phyloP scores from a whole-genome alignment of 106 monocot species.

The Dioscorea dumetorum region DNA sequence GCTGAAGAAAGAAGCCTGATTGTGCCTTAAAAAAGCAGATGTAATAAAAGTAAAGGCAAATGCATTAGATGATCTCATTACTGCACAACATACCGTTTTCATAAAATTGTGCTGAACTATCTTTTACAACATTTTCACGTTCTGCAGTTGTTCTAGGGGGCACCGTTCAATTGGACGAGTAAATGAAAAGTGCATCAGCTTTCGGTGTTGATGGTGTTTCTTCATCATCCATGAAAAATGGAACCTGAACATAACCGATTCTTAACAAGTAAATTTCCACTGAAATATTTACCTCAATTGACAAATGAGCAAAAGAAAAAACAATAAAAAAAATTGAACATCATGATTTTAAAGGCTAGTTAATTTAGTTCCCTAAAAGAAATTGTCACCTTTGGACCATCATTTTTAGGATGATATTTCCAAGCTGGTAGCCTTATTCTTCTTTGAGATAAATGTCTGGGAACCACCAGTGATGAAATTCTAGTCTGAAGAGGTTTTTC shows the following conservation, averaged over 20 bases:
- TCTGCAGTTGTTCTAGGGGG: constrained; percentile 26
- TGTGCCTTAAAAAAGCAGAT: too few relatives aligned
- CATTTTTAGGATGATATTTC: constrained; percentile 72
- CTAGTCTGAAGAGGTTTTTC: constrained; percentile 64
- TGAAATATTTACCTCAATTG: background rate
- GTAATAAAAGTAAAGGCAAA: too few relatives aligned
- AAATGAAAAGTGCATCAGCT: constrained; percentile 90
- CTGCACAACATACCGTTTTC: constrained; percentile 59
- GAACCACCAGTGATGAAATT: constrained; percentile 58
- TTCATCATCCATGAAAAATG: constrained; percentile 79
- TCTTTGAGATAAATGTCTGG: constrained; percentile 83
- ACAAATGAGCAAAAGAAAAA: too few relatives aligned
- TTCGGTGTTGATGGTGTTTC: constrained; percentile 60
- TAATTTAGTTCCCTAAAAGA: background rate
- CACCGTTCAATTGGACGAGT: constrained; percentile 80
- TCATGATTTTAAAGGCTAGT: too few relatives aligned
- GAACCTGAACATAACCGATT: constrained; percentile 40
- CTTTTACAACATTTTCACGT: constrained; percentile 23
- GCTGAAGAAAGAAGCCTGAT: too few relatives aligned
- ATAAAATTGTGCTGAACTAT: constrained; percentile 5
- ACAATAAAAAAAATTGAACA: too few relatives aligned
- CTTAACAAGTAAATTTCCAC: background rate
- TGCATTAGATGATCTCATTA: too few relatives aligned
- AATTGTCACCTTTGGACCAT: constrained; percentile 56
- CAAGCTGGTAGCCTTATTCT: constrained; percentile 69